A percentile compares a stretch with the other conserved stretches of the same genome.
Evolutionary conservation across 202 grass and related monocot genomes (phyloP).

Genomic region (Saccharum hybrid): DNA sequence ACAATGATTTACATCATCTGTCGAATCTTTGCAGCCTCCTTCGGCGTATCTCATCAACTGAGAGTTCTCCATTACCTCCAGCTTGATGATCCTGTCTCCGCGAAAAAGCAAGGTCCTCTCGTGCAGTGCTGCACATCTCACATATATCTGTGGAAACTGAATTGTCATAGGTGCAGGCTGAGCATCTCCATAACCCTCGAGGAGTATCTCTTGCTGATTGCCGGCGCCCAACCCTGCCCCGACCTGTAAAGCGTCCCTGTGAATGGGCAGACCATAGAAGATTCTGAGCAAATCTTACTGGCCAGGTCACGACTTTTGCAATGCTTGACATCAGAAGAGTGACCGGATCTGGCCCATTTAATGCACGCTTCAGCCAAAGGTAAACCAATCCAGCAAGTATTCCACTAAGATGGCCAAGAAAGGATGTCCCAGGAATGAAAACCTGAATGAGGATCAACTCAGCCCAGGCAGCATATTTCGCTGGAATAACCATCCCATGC

Average conservation of each 20-base stretch:
- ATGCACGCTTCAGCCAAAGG: constrained; percentile 64
- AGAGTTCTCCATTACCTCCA: constrained; percentile 31
- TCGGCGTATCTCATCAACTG: constrained; percentile 68
- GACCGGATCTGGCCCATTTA: constrained; percentile 49
- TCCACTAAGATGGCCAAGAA: constrained; percentile 83
- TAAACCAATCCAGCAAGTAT: constrained; percentile 83
- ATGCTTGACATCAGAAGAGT: no score
- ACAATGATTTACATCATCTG: constrained; percentile 48
- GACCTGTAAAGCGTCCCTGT: no score
- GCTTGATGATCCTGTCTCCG: constrained; percentile 23
- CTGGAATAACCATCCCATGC: constrained; percentile 80
- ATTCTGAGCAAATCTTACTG: no score
- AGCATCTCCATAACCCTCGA: constrained; percentile 68
- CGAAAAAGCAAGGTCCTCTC: constrained; percentile 35
- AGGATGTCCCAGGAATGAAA: constrained; percentile 81
- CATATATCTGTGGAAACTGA: constrained; percentile 59
- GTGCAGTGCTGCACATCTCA: constrained; percentile 79
- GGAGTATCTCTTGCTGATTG: constrained; percentile 16
- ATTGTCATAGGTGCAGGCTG: constrained; percentile 80
- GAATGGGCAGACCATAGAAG: no score
- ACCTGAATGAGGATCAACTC: constrained; percentile 88
- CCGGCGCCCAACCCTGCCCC: no score
- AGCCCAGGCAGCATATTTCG: constrained; percentile 84
- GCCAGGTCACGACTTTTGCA: no score
- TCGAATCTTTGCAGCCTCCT: constrained; percentile 77